phyloP scores from a whole-genome alignment of 2,329 filamentous ascomycete genomes.

The Cladosporium halotolerans region DNA sequence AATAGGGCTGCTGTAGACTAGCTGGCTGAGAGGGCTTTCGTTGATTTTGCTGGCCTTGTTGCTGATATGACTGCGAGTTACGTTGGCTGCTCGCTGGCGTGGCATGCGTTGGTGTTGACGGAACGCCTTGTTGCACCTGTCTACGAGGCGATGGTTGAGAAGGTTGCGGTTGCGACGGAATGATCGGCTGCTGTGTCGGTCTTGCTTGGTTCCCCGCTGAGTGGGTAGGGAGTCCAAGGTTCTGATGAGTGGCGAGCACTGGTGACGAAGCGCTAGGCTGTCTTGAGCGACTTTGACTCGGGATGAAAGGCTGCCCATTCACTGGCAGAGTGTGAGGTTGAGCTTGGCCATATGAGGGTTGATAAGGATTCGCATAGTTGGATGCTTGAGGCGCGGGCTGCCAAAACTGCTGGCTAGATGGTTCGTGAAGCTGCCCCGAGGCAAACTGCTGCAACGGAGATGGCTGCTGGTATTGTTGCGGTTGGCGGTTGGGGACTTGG shows the following conservation, averaged over 20 bases:
- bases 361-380: neutral
- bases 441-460: slow-evolving; percentile 9
- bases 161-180: neutral
- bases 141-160: neutral
- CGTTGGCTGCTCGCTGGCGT: neutral
- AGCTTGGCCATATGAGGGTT: neutral
- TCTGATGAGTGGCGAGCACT: neutral
- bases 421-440: slow-evolving; percentile 5
- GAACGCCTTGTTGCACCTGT: slow-evolving; percentile 1
- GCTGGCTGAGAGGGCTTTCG: neutral
- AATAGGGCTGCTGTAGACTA: neutral
- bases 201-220: neutral
- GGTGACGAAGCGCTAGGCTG: neutral
- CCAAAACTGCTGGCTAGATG: slow-evolving; percentile 1
- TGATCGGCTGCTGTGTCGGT: neutral
- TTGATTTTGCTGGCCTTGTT: neutral
- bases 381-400: neutral
- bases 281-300: neutral
- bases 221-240: neutral
- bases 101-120: neutral
- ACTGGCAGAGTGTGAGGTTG: neutral
- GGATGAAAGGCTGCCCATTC: neutral
- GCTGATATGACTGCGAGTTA: neutral
- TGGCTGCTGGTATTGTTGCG: slow-evolving; percentile 4
- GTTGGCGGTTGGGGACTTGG: neutral